Conservation (phyloP, 2,329 filamentous ascomycete species). For the Stachybotrys chartarum region DNA sequence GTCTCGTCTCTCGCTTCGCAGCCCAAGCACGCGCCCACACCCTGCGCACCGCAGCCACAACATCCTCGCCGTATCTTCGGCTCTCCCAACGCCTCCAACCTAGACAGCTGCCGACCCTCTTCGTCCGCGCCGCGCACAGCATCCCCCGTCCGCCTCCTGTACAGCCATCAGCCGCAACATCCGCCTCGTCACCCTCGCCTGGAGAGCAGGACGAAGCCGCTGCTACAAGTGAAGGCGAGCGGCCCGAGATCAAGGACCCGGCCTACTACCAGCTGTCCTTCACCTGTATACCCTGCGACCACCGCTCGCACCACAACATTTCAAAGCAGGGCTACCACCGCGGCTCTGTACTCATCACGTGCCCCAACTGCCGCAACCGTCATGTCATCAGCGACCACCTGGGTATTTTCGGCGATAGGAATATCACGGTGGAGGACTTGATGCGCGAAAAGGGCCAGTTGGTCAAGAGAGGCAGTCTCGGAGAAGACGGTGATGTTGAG, state of each 20-base stretch:
- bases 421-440: slow-evolving; percentile 68
- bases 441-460: slow-evolving; percentile 68
- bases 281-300: slow-evolving; percentile 80
- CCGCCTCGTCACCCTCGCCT: too few relatives aligned
- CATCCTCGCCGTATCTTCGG: slow-evolving; percentile 6
- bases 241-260: slow-evolving; percentile 28
- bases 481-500: slow-evolving; percentile 79
- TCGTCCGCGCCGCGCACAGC: slow-evolving; percentile 23
- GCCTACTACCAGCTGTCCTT: slow-evolving; percentile 85
- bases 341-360: slow-evolving; percentile 83
- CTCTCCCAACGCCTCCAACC: neutral
- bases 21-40: slow-evolving; percentile 5
- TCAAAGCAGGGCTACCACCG: slow-evolving; percentile 94
- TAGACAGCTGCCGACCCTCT: slow-evolving; percentile 4
- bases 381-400: slow-evolving; percentile 93
- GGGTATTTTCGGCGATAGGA: slow-evolving; percentile 64
- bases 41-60: slow-evolving; percentile 4
- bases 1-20: neutral
- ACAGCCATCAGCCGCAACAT: slow-evolving; percentile 1
- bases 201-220: slow-evolving; percentile 3
- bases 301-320: slow-evolving; percentile 75
- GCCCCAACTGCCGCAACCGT: slow-evolving; percentile 75
- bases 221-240: slow-evolving; percentile 18
- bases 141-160: slow-evolving; percentile 25
- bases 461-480: slow-evolving; percentile 63